Evolutionary conservation across 768 basidiomycete genomes (phyloP).

Genomic region (Kwoniella bestiolae): DNA sequence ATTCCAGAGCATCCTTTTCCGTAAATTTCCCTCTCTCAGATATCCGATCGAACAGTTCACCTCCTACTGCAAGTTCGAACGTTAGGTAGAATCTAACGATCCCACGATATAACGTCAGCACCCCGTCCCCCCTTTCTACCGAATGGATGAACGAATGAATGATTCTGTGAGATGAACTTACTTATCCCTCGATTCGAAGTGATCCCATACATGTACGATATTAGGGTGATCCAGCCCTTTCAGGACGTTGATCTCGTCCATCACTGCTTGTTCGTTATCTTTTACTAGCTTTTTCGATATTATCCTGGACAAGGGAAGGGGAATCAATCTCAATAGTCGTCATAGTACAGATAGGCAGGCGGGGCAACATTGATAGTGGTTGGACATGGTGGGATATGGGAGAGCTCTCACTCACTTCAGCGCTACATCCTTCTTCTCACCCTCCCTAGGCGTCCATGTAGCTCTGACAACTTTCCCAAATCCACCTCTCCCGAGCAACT

Average conservation of each 20-base stretch:
- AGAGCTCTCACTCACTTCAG: slow-evolving; percentile 48
- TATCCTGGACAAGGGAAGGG: slow-evolving; percentile 66
- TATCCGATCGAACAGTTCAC: slow-evolving; percentile 92
- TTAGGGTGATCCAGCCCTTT: slow-evolving; percentile 88
- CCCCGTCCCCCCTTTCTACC: background rate
- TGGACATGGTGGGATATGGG: too few relatives aligned
- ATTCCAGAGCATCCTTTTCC: slow-evolving; percentile 81
- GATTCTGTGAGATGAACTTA: slow-evolving; percentile 27
- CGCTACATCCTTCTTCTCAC: slow-evolving; percentile 49
- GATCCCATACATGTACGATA: slow-evolving; percentile 66
- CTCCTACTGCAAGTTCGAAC: slow-evolving; percentile 90
- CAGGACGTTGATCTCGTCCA: slow-evolving; percentile 90
- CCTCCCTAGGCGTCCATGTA: slow-evolving; percentile 56
- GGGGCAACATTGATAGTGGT: too few relatives aligned
- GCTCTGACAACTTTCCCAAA: slow-evolving; percentile 88
- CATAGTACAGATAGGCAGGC: too few relatives aligned
- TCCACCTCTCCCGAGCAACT: slow-evolving; percentile 71
- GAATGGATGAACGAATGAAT: too few relatives aligned
- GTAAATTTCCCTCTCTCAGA: slow-evolving; percentile 85
- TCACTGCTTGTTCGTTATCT: slow-evolving; percentile 83
- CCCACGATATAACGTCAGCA: background rate
- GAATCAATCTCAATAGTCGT: slow-evolving; percentile 24
- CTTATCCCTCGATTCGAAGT: slow-evolving; percentile 89
- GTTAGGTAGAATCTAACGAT: slow-evolving; percentile 74
- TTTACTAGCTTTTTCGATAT: slow-evolving; percentile 93